Evolutionary conservation across 2,329 filamentous ascomycete species (phyloP), one percentile per base, ranked within the genome.

Genomic region (Claviceps fusiformis): DNA sequence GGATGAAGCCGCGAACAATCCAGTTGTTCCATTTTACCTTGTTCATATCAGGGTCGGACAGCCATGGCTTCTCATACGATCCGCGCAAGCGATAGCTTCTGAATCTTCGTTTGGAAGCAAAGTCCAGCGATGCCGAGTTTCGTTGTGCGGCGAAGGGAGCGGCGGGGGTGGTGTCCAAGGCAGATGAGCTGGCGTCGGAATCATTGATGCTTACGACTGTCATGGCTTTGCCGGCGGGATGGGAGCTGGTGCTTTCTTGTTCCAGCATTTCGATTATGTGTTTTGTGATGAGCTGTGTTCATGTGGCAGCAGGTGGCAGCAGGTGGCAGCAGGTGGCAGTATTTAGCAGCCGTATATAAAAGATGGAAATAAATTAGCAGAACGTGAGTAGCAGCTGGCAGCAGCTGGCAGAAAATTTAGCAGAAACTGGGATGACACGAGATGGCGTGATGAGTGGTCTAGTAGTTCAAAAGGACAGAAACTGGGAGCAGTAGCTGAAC

Each of bases 51-150:
- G 65, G 63, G 47, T 69, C 66, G 5, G 60, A 56, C 1, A 72
- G 63, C 70, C 70, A 73, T 50, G 70, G 69, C 61, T 71, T 71
- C 52, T 70, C 67, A 58, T 70, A 70, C 15, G 64, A 62, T 15
- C 59, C 59, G 39, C 58, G 58, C 29, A 72, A 61, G 4, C 68
- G 66, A 56, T 68, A 67, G 58, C 64, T 68, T 57, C 64, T 66
- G 62, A 71, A 71, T 39, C 54, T 54, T 48, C 50, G 57, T 35
- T 55, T 60, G 17, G 44, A 46, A 17, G 52, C 52, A 11, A 53
- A 46, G 37, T 61, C 53, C 11, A 54, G 31, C 19, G 56, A 57
- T 6, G 47, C 45, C 5, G 29, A 51, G 53, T 50, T 48, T 31
- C 46, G 44, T 41, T 31, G n/a, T 10, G 27, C 27, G 19, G 44